These are phyloP conservation scores for Teunomyces funiuensis DNA, from an alignment of 805 yeast genomes.

Conservation along the genomic window DNA sequence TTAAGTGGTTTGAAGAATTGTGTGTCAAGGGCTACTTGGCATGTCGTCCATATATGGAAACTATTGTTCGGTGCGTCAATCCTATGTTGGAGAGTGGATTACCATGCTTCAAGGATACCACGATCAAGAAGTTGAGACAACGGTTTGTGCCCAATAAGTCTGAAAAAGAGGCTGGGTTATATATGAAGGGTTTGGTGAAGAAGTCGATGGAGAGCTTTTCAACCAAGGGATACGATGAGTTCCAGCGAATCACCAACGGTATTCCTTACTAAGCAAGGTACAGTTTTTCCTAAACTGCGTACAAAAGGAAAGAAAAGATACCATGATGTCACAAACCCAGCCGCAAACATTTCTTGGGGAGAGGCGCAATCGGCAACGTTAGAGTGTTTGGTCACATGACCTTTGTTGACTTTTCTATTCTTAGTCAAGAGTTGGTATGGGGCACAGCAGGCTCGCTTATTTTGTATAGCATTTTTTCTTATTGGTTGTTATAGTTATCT, in stretches of 20 bases:
- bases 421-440: background rate
- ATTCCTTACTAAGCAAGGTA: constrained; percentile 72
- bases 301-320: background rate
- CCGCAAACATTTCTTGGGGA: background rate
- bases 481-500: background rate
- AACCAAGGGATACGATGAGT: constrained; percentile 95
- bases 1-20: constrained; percentile 89
- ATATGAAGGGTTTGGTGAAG: constrained; percentile 71
- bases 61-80: constrained; percentile 76
- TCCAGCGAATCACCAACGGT: constrained; percentile 94
- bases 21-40: constrained; percentile 91
- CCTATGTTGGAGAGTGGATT: constrained; percentile 96
- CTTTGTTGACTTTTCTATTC: background rate
- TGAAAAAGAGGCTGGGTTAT: constrained; percentile 82
- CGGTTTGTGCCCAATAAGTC: constrained; percentile 80
- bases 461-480: background rate
- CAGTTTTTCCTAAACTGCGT: background rate
- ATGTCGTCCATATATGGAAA: constrained; percentile 82
- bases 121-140: constrained; percentile 71
- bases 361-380: background rate
- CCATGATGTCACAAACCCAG: background rate
- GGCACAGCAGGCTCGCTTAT: background rate
- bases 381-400: constrained; percentile 4
- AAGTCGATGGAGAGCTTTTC: constrained; percentile 84
- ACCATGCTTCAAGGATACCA: constrained; percentile 91